Conservation (phyloP, 2,329 filamentous ascomycete species). For the Fusarium albosuccineum region DNA sequence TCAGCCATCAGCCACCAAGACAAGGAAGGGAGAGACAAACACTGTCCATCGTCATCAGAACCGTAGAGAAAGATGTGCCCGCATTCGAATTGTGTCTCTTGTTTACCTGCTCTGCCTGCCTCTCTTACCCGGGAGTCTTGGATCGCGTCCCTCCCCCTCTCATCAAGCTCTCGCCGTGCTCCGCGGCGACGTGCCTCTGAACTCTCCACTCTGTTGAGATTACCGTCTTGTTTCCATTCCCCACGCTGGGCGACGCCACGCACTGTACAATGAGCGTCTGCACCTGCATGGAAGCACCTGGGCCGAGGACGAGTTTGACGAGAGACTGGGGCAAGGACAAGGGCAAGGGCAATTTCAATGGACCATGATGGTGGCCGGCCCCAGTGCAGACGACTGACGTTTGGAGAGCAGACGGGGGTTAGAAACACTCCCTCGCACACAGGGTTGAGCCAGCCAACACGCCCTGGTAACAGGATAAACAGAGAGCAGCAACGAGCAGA, state of each 20-base stretch:
- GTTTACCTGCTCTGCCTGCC: slow-evolving; percentile 13
- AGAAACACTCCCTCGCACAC: slow-evolving; percentile 35
- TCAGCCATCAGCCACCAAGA: slow-evolving; percentile 39
- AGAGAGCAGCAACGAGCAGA: not conserved
- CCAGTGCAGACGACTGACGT: slow-evolving; percentile 44
- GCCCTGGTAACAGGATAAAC: slow-evolving; percentile 23
- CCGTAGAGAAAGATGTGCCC: not conserved
- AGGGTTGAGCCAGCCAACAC: slow-evolving; percentile 24
- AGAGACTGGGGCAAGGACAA: slow-evolving; percentile 35
- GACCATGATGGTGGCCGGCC: slow-evolving; percentile 23
- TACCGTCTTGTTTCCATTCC: slow-evolving; percentile 50
- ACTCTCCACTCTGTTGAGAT: slow-evolving; percentile 42
- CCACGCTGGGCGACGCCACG: slow-evolving; percentile 42
- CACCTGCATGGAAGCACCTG: slow-evolving; percentile 42
- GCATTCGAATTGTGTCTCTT: slow-evolving; percentile 13
- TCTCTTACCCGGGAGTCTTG: slow-evolving; percentile 22
- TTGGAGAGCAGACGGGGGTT: slow-evolving; percentile 25
- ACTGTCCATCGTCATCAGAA: slow-evolving; percentile 13
- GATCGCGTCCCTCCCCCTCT: slow-evolving; percentile 25
- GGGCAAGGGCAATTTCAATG: slow-evolving; percentile 39
- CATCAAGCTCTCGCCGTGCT: slow-evolving; percentile 14
- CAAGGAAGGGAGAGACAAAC: slow-evolving; percentile 10
- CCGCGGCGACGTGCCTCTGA: slow-evolving; percentile 18
- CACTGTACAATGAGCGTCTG: slow-evolving; percentile 43
- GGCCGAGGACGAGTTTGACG: slow-evolving; percentile 41